These are phyloP conservation scores for Zasmidium angulare DNA, from an alignment of 2,329 filamentous ascomycete genomes.

Conservation along the genomic window DNA sequence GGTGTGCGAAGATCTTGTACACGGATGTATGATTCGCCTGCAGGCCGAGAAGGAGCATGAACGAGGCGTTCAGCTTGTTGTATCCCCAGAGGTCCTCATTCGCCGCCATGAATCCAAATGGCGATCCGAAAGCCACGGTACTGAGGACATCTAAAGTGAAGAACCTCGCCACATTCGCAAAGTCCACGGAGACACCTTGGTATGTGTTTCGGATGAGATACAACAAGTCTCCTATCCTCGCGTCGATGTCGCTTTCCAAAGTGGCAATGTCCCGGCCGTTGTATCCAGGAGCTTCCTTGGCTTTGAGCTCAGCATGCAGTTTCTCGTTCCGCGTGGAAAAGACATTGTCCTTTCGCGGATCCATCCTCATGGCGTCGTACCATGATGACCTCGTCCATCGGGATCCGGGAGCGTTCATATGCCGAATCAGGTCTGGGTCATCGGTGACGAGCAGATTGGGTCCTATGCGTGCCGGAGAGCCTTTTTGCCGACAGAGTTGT, in stretches of 20 bases:
- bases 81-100: conserved; percentile 46
- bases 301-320: conserved; percentile 47
- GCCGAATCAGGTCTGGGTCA: conserved; percentile 49
- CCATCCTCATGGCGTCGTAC: conserved; percentile 53
- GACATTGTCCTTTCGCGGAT: conserved; percentile 55
- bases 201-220: conserved; percentile 53
- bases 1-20: conserved; percentile 23
- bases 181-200: conserved; percentile 27
- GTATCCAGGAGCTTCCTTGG: conserved; percentile 57
- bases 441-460: conserved; percentile 53
- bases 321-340: conserved; percentile 53
- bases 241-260: conserved; percentile 52
- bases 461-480: conserved; percentile 46
- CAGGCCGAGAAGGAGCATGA: conserved; percentile 27
- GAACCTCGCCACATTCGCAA: conserved; percentile 5
- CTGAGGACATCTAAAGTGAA: conserved; percentile 11
- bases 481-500: conserved; percentile 24
- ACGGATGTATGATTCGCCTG: conserved; percentile 25
- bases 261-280: conserved; percentile 56
- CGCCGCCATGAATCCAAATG: conserved; percentile 47
- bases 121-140: conserved; percentile 7
- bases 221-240: conserved; percentile 48
- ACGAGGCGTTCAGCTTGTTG: conserved; percentile 21
- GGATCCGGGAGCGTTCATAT: conserved; percentile 42
- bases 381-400: conserved; percentile 38